phyloP scores from a whole-genome alignment of 371 early-diverging fungal genomes.

The Synchytrium microbalum region DNA sequence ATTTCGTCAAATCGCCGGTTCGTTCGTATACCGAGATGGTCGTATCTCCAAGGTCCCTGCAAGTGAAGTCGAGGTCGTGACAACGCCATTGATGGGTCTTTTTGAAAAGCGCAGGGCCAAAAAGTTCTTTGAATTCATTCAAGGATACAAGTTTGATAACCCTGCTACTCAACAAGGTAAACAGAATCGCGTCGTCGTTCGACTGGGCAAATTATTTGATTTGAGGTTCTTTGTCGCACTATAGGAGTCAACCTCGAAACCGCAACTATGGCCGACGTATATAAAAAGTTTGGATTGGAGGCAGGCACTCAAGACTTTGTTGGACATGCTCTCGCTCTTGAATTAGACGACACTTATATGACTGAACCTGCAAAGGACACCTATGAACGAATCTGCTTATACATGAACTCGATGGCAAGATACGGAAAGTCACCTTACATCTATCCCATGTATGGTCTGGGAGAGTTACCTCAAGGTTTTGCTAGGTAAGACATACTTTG shows the following conservation, averaged over 20 bases:
- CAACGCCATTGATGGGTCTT: conserved; percentile 83
- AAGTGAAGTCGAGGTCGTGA: conserved; percentile 81
- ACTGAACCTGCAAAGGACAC: conserved; percentile 82
- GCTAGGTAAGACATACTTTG: conserved; percentile 65
- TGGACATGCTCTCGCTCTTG: conserved; percentile 98
- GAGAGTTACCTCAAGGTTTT: conserved; percentile 99
- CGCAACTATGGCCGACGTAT: conserved; percentile 82
- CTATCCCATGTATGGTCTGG: conserved; percentile 98
- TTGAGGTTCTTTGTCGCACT: not conserved
- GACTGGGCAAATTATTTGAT: not conserved
- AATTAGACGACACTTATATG: conserved; percentile 92
- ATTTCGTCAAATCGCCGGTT: conserved; percentile 95
- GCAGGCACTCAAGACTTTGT: conserved; percentile 93
- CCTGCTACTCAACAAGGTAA: conserved; percentile 67
- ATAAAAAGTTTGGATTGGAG: conserved; percentile 86
- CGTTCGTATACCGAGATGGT: conserved; percentile 87
- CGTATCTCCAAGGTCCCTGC: conserved; percentile 93
- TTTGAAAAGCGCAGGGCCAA: conserved; percentile 93
- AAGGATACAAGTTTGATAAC: conserved; percentile 73
- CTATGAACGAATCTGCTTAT: conserved; percentile 87
- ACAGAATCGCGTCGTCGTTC: conserved; percentile 2
- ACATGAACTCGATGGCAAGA: conserved; percentile 90
- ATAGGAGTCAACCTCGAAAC: conserved; percentile 63
- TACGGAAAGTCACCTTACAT: conserved; percentile 99
- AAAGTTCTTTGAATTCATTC: conserved; percentile 95